Percentiles rank a stretch among this genome's conserved stretches.
Evolutionary conservation across 306 rosid genomes (phyloP).

Genomic region (Ceratonia siliqua): DNA sequence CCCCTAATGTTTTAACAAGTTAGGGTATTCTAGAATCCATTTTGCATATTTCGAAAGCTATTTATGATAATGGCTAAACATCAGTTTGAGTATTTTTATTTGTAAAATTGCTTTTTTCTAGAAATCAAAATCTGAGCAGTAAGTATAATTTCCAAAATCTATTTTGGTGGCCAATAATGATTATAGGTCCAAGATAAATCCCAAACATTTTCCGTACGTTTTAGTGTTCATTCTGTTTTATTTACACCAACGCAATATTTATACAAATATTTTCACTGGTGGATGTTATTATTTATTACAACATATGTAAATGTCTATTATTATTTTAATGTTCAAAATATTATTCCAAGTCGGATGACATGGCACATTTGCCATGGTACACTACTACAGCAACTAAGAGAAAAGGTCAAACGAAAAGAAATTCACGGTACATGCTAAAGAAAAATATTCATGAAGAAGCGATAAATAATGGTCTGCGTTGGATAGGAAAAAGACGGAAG

Average conservation of each 20-base stretch:
- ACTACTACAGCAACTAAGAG: background rate
- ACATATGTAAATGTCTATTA: no score
- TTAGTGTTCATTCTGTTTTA: background rate
- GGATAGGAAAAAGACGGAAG: constrained; percentile 3
- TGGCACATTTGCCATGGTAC: background rate
- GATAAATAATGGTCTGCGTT: background rate
- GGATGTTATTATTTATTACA: no score
- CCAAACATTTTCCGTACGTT: background rate
- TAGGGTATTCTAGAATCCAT: no score
- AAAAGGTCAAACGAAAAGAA: background rate
- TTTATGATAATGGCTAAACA: no score
- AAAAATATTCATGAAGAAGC: constrained; percentile 15
- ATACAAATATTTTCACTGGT: no score
- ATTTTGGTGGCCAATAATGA: background rate
- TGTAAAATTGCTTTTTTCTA: no score
- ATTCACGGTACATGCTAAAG: background rate
- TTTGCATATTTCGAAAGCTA: no score
- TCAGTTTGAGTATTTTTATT: no score
- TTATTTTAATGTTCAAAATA: background rate
- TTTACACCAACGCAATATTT: background rate
- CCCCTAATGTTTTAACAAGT: no score
- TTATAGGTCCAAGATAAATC: background rate
- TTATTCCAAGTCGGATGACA: background rate
- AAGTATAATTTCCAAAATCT: background rate
- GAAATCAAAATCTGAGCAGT: no score